These are phyloP conservation scores for Cicer yamashitae DNA, from an alignment of 306 rosid species.

Conservation along the genomic window DNA sequence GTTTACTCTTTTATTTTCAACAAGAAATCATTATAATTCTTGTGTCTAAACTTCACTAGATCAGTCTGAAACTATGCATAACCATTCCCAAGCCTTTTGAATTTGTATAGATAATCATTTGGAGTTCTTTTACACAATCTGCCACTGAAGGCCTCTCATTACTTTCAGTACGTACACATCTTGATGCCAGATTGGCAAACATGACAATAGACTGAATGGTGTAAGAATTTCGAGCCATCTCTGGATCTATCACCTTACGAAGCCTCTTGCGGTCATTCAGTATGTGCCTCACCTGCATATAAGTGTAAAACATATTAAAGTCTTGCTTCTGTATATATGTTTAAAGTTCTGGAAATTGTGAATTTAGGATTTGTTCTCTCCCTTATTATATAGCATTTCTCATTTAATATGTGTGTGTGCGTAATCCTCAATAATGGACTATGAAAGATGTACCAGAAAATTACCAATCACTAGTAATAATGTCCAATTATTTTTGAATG, in stretches of 20 bases:
- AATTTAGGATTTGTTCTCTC: conserved; percentile 22
- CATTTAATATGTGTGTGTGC: neutral
- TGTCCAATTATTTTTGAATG: conserved; percentile 11
- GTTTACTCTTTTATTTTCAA: conserved; percentile 41
- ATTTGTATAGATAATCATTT: conserved; percentile 69
- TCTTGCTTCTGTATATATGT: neutral
- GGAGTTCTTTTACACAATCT: conserved; percentile 82
- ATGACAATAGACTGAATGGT: conserved; percentile 78
- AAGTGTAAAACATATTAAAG: conserved; percentile 35
- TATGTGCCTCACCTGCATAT: conserved; percentile 75
- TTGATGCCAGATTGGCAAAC: conserved; percentile 93
- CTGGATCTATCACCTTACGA: conserved; percentile 84
- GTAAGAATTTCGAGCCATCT: conserved; percentile 74
- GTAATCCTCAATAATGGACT: neutral
- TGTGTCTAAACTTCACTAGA: conserved; percentile 46
- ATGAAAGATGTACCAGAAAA: conserved; percentile 4
- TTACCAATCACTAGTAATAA: neutral
- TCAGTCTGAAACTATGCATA: conserved; percentile 68
- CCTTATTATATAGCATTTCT: neutral
- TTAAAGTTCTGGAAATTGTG: neutral
- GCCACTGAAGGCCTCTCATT: conserved; percentile 84
- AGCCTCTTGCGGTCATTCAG: conserved; percentile 81
- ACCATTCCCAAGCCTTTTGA: conserved; percentile 71
- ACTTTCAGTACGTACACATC: conserved; percentile 84
- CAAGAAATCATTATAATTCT: conserved; percentile 27